Base-by-base conservation (phyloP, 1,284 basidiomycete species). In the Ceratobasidium sp. region DNA sequence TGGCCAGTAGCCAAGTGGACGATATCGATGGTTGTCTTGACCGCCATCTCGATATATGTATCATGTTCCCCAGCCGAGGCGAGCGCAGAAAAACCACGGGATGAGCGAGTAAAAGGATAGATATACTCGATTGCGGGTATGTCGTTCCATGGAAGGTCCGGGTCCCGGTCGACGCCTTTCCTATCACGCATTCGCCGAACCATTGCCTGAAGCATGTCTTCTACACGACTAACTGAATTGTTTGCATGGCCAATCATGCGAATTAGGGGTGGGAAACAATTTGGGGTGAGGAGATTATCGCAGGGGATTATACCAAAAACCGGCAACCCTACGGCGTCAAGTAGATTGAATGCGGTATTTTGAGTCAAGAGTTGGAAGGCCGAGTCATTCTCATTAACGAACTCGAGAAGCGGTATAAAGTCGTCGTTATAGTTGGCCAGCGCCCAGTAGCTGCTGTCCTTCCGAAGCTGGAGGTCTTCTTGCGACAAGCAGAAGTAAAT, bases 221-320 rank as follows among this genome's bases (percentile, higher is more conserved):
- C 56, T 5, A 57, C 29, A 29, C 29, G 13, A 8, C 51, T 40
- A 19, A n/a, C 29, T 68, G 32, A 22, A 44, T 66, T 13, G 44
- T 46, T 6, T 25, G 37, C 9, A 9, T 22, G 29, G 34, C 71
- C 61, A 56, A 75, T 57, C 71, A 75, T 61, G 25, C 59, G 69
- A 32, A 61, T 40, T 7, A 62, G 61, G 2, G 37, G 13, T 1
- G 61, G 61, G n/a, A 62, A 62, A 8, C 40, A 44, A 11, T 25
- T n/a, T 25, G 61, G 61, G 13, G 61, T 62, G 17, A 62, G n/a
- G 9, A 44, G 7, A 17, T 25, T 40, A 1, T 62, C 61, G 37
- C 61, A 62, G 37, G 61, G 37, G 2, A 37, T 43, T 32, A 61
- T 17, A 6, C 22, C n/a, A n/a, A 25, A 6, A 54, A 4, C 3